Base-by-base conservation (phyloP, 805 yeast genomes). In the Barnettozyma sp. region DNA sequence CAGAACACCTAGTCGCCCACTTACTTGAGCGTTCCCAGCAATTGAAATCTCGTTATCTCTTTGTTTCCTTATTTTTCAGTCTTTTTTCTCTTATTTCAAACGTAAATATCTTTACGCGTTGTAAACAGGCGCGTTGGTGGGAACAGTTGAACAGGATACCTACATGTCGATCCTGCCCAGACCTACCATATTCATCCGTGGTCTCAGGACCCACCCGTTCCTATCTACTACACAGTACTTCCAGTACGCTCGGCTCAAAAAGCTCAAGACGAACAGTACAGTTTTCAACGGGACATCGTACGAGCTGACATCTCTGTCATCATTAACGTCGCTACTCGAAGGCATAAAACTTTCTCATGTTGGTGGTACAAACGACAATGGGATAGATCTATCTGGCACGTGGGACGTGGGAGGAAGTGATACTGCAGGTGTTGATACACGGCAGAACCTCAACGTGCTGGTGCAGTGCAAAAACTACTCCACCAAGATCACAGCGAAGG, bases 361-460 rank as follows among this genome's bases (percentile, higher is more conserved):
- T 25, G 56, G 56, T n/a, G 56, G 56, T 0, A 27, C 51, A 2
- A 43, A 41, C 28, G 56, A 52, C 32, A 44, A 50, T 15, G 56
- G 56, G 1, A 43, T 45, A 14, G 56, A 52, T 33, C 41, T 50
- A 1, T 39, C 40, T 1, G 56, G 52, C 1, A 20, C 29, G 17
- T 50, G 54, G 54, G 39, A 44, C 25, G n/a, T n/a, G n/a, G n/a
- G n/a, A n/a, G n/a, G n/a, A n/a, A n/a, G n/a, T n/a, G n/a, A n/a
- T n/a, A n/a, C 19, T 50, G 2, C 21, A 19, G 7, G 15, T 7
- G 21, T 15, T 21, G 4, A 5, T 3, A 25, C 18, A n/a, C 7
- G 10, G 4, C 17, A 22, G 27, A 17, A 22, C 7, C 26, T 51
- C 34, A 49, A 51, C 23, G 42, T 51, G 1, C n/a, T 51, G 9